Base-by-base conservation (phyloP, 768 basidiomycete species). In the Xanthoconium purpureum region DNA sequence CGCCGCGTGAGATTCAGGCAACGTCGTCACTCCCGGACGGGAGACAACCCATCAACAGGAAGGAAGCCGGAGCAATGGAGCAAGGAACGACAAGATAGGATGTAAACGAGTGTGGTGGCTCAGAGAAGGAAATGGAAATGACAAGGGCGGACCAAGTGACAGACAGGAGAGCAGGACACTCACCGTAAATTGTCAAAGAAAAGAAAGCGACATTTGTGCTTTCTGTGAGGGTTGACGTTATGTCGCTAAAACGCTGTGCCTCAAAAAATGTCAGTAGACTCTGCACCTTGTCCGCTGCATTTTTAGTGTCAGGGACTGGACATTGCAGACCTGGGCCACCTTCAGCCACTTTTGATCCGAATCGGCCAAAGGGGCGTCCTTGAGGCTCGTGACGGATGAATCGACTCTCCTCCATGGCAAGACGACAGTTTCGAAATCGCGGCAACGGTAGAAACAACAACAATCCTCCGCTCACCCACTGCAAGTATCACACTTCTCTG, bases 391-490 rank as follows among this genome's bases (percentile, higher is more conserved):
- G 24, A 40, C 44, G 17, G 6, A 59, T 60, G 60, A 53, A 8
- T 32, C 56, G 49, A 35, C 20, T 49, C 30, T 44, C 57, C 6
- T 55, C 55, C 12, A 65, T 63, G 58, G 50, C 64, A 10, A 60
- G 55, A n/a, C 39, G 62, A 45, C 47, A 46, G 12, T 56, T 50
- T 29, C 45, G 47, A 48, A 20, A 48, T 11, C 47, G 32, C n/a
- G 42, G 48, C 24, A 44, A 54, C 5, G 39, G 24, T 24, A 24
- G 24, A 24, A 24, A 24, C 24, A 24, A 24, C 24, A 24, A 4
- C 13, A 60, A 44, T 12, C 59, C 44, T 14, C 62, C 55, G 13
- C 66, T 60, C 43, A 71, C 70, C 6, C 70, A 71, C 47, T 71
- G 70, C 45, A 20, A 59, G 71, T 61, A 17, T 32, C 2, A 35